Evolutionary conservation across 106 monocot species (phyloP).

Genomic region (Ottelia alismoides): DNA sequence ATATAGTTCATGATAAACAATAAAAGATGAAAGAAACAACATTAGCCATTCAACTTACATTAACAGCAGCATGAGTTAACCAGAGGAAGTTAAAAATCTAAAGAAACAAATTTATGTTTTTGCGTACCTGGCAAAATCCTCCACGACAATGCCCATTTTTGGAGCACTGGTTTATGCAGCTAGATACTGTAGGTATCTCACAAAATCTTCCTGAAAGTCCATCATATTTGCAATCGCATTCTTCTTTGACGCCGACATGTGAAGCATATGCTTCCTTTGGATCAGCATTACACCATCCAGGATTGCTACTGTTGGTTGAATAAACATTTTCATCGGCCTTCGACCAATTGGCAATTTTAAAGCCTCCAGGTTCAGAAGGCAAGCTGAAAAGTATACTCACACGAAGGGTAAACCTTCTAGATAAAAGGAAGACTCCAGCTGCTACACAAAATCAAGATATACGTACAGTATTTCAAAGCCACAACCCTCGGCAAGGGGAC

Average conservation of each 20-base stretch:
- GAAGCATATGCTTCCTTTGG: constrained; percentile 58
- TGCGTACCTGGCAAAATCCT: constrained; percentile 77
- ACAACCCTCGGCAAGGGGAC: constrained; percentile 65
- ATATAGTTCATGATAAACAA: too few relatives aligned
- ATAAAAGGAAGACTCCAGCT: too few relatives aligned
- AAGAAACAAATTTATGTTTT: too few relatives aligned
- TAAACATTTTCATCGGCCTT: constrained; percentile 59
- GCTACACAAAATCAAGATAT: too few relatives aligned
- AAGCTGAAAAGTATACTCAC: constrained; percentile 26
- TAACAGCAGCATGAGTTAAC: too few relatives aligned
- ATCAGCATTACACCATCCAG: constrained; percentile 83
- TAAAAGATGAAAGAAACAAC: too few relatives aligned
- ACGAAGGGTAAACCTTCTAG: too few relatives aligned
- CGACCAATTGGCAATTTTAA: constrained; percentile 41
- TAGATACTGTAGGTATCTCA: constrained; percentile 54
- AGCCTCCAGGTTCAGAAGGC: constrained; percentile 32
- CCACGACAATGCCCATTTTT: constrained; percentile 81
- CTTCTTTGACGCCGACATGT: constrained; percentile 54
- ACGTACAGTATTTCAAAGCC: constrained; percentile 54
- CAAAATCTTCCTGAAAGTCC: constrained; percentile 57
- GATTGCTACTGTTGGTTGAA: constrained; percentile 47
- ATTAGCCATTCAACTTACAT: too few relatives aligned
- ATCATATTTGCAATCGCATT: constrained; percentile 88
- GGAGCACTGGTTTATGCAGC: constrained; percentile 84
- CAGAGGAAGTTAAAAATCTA: too few relatives aligned